Percentiles rank a stretch among this genome's conserved stretches.
These are phyloP conservation scores for Trametes maxima DNA, from an alignment of 768 basidiomycete genomes.

Conservation along the genomic window DNA sequence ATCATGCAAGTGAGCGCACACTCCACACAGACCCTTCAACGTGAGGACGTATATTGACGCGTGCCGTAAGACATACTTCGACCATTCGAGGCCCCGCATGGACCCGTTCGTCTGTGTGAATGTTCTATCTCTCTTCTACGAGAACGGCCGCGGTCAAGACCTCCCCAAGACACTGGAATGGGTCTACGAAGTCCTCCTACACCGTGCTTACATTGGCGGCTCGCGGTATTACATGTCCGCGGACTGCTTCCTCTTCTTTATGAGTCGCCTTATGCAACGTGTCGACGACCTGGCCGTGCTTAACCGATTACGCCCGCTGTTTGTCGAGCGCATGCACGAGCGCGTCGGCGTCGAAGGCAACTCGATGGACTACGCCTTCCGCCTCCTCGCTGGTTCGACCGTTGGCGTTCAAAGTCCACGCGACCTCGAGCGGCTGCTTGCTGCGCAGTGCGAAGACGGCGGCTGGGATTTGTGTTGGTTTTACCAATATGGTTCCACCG, in stretches of 20 bases:
- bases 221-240: slow-evolving; percentile 56
- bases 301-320: slow-evolving; percentile 40
- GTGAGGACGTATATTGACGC: background rate
- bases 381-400: slow-evolving; percentile 47
- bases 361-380: slow-evolving; percentile 59
- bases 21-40: background rate
- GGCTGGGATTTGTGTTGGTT: slow-evolving; percentile 59
- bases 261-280: slow-evolving; percentile 45
- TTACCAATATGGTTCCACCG: slow-evolving; percentile 54
- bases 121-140: slow-evolving; percentile 51
- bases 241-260: slow-evolving; percentile 56
- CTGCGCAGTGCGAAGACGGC: slow-evolving; percentile 56
- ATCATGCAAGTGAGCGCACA: slow-evolving; percentile 38
- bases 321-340: slow-evolving; percentile 51
- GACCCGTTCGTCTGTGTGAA: slow-evolving; percentile 59
- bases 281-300: slow-evolving; percentile 39
- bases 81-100: slow-evolving; percentile 50
- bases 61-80: slow-evolving; percentile 50
- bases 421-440: slow-evolving; percentile 48
- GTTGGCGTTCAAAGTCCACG: slow-evolving; percentile 24
- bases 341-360: slow-evolving; percentile 52
- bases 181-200: slow-evolving; percentile 50
- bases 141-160: slow-evolving; percentile 49
- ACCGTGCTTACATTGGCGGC: slow-evolving; percentile 57
- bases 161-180: slow-evolving; percentile 48